Percentiles rank a stretch among this genome's conserved stretches.
Conservation (phyloP, 768 basidiomycete genomes). For the Agaricus blazei region DNA sequence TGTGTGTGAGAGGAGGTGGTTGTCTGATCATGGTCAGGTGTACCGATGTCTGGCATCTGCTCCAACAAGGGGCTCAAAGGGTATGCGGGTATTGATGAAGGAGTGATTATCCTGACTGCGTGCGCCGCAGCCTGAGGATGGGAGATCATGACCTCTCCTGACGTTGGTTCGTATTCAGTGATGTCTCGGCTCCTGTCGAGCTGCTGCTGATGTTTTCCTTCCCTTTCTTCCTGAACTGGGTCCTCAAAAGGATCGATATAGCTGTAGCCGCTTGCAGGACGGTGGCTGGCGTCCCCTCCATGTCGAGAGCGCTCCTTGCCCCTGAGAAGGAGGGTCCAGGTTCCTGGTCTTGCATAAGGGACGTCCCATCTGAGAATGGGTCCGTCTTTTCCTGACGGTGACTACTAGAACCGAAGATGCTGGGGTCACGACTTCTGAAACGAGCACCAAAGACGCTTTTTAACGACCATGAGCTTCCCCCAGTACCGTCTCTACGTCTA, state of each 20-base stretch:
- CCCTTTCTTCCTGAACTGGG: conserved; percentile 28
- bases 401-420: conserved; percentile 23
- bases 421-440: conserved; percentile 35
- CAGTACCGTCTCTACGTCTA: conserved; percentile 32
- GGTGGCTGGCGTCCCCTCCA: conserved; percentile 32
- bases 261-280: conserved; percentile 35
- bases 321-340: conserved; percentile 21
- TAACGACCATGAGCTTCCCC: conserved; percentile 52
- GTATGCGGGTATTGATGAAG: conserved; percentile 26
- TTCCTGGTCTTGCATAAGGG: conserved; percentile 31
- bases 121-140: conserved; percentile 16
- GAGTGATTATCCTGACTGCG: conserved; percentile 25
- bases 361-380: conserved; percentile 43
- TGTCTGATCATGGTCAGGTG: conserved; percentile 21
- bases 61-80: conserved; percentile 35
- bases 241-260: conserved; percentile 42
- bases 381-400: conserved; percentile 44
- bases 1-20: conserved; percentile 20
- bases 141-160: conserved; percentile 15
- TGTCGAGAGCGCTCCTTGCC: conserved; percentile 18
- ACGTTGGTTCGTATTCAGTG: conserved; percentile 10
- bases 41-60: conserved; percentile 28
- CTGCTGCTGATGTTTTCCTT: conserved; percentile 15
- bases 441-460: conserved; percentile 37
- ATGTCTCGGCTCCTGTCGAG: background rate